Evolutionary conservation across 2,329 filamentous ascomycete genomes (phyloP).

Genomic region (Fulvia fulva): DNA sequence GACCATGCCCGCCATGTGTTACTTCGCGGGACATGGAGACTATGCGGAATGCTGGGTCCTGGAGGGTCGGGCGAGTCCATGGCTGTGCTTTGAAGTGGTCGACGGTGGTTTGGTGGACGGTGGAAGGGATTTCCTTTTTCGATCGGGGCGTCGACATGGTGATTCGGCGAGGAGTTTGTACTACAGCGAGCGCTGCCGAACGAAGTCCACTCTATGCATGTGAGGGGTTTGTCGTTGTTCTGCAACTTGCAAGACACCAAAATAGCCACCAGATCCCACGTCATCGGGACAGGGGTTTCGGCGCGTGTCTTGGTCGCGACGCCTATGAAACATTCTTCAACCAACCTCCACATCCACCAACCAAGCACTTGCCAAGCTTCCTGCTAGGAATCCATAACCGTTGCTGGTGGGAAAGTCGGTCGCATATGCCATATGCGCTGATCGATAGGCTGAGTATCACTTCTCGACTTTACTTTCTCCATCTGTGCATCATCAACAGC

Average conservation of each 20-base stretch:
- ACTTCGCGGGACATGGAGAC: constrained; percentile 16
- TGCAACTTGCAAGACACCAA: no score
- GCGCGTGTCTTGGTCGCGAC: no score
- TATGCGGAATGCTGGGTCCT: constrained; percentile 15
- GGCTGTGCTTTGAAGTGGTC: constrained; percentile 19
- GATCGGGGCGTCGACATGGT: not conserved
- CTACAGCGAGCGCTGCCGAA: not conserved
- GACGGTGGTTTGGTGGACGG: constrained; percentile 13
- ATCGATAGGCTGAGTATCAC: not conserved
- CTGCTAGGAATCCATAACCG: no score
- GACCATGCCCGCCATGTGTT: constrained; percentile 17
- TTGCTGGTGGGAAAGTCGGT: not conserved
- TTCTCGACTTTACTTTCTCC: not conserved
- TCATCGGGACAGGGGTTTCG: no score
- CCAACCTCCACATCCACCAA: not conserved
- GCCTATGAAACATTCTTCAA: no score
- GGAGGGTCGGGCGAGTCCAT: constrained; percentile 10
- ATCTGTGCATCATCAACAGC: no score
- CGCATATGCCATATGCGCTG: no score
- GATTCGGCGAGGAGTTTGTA: not conserved
- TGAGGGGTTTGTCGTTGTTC: no score
- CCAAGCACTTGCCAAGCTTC: no score
- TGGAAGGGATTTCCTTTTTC: not conserved
- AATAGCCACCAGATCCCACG: no score
- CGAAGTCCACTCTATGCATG: no score